A percentile compares a stretch with the other conserved stretches of the same genome.
Conservation (phyloP, 2,329 filamentous ascomycete genomes). For the Talaromyces atroroseus region DNA sequence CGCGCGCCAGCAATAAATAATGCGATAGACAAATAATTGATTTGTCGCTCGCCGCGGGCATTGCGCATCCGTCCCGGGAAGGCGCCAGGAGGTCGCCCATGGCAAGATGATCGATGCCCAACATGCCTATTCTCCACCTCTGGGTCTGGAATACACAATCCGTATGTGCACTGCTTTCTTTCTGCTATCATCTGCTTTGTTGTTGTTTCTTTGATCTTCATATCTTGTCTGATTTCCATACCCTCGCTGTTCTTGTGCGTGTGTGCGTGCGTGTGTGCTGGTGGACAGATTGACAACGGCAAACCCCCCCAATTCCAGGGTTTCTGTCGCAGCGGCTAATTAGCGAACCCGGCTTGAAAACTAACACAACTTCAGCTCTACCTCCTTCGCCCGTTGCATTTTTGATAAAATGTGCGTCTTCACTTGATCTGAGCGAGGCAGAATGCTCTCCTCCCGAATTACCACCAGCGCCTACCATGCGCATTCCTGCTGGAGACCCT, state of each 20-base stretch:
- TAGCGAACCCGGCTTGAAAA: slow-evolving; percentile 1
- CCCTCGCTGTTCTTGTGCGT: background rate
- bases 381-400: slow-evolving; percentile 26
- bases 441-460: slow-evolving; percentile 23
- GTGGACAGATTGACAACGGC: too few species aligned
- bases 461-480: slow-evolving; percentile 19
- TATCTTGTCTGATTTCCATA: slow-evolving; percentile 2
- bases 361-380: slow-evolving; percentile 21
- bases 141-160: slow-evolving; percentile 28
- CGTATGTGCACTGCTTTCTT: slow-evolving; percentile 26
- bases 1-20: slow-evolving; percentile 23
- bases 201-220: slow-evolving; percentile 12
- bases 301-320: too few species aligned
- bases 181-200: slow-evolving; percentile 17
- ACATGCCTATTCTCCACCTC: slow-evolving; percentile 30
- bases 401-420: slow-evolving; percentile 31
- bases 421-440: slow-evolving; percentile 22
- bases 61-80: slow-evolving; percentile 31
- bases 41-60: slow-evolving; percentile 28
- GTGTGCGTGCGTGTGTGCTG: background rate
- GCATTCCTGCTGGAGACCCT: slow-evolving; percentile 9
- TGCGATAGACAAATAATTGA: slow-evolving; percentile 32
- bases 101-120: slow-evolving; percentile 40
- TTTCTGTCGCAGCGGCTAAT: background rate
- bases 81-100: slow-evolving; percentile 28